Evolutionary conservation across 306 rosid genomes (phyloP).

Genomic region (Vigna unguiculata): DNA sequence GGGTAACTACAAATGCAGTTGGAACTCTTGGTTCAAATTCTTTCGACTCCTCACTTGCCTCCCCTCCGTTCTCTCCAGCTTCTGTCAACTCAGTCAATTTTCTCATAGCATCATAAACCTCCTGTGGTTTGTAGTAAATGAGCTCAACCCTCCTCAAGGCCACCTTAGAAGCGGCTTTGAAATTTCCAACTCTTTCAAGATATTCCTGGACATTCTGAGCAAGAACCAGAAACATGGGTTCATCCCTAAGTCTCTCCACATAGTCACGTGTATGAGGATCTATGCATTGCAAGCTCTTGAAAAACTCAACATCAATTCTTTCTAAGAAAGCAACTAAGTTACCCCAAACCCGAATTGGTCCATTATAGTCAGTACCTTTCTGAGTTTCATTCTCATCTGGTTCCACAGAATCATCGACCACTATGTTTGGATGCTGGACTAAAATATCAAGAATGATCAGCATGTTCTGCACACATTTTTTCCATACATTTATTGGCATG

Average conservation of each 20-base stretch:
- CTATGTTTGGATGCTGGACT: conserved; percentile 73
- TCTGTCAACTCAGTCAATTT: conserved; percentile 77
- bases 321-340: conserved; percentile 89
- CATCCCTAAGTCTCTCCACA: conserved; percentile 93
- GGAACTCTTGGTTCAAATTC: conserved; percentile 67
- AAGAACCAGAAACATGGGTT: conserved; percentile 80
- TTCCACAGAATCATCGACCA: conserved; percentile 85
- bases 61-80: conserved; percentile 60
- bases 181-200: conserved; percentile 69
- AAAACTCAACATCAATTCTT: conserved; percentile 81
- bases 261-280: conserved; percentile 98
- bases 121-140: conserved; percentile 91
- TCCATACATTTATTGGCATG: conserved; percentile 96
- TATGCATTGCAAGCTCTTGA: conserved; percentile 95
- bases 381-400: conserved; percentile 92
- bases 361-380: conserved; percentile 75
- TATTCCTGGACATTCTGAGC: conserved; percentile 96
- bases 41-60: conserved; percentile 58
- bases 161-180: conserved; percentile 83
- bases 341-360: conserved; percentile 89
- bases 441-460: conserved; percentile 83
- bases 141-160: conserved; percentile 86
- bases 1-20: conserved; percentile 75
- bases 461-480: conserved; percentile 93
- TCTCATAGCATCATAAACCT: conserved; percentile 94